Conservation (phyloP, 1,284 basidiomycete species). For the Naganishia sp. region DNA sequence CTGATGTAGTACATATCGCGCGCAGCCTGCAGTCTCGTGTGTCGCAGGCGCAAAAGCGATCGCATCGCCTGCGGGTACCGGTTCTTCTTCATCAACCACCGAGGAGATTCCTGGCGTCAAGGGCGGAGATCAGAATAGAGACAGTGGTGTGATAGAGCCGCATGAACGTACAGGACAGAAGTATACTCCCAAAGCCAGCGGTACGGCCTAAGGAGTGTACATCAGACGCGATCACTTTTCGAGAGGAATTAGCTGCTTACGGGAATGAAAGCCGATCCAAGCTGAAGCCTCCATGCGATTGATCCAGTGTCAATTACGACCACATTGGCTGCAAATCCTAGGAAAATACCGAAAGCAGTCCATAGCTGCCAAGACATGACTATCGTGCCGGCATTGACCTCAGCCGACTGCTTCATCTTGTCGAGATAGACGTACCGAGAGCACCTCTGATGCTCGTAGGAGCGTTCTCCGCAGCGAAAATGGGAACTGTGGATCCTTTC, state of each 20-base stretch:
- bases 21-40: slow-evolving; percentile 70
- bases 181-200: slow-evolving; percentile 26
- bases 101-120: slow-evolving; percentile 52
- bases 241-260: not conserved
- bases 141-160: not conserved
- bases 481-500: slow-evolving; percentile 58
- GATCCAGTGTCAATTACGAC: slow-evolving; percentile 37
- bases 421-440: slow-evolving; percentile 36
- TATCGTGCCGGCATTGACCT: slow-evolving; percentile 7
- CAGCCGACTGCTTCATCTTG: not conserved
- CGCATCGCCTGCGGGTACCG: slow-evolving; percentile 67
- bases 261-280: slow-evolving; percentile 30
- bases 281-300: slow-evolving; percentile 28
- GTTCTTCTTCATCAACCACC: slow-evolving; percentile 69
- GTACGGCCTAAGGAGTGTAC: slow-evolving; percentile 12
- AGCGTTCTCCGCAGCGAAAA: slow-evolving; percentile 52
- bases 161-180: slow-evolving; percentile 24
- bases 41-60: slow-evolving; percentile 67
- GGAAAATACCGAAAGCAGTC: slow-evolving; percentile 57
- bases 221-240: not conserved
- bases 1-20: slow-evolving; percentile 69
- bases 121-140: not conserved
- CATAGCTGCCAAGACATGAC: slow-evolving; percentile 57
- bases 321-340: slow-evolving; percentile 46
- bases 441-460: slow-evolving; percentile 58